Conservation (phyloP, 257 asterid genomes). For the Nicotiana undulata region DNA sequence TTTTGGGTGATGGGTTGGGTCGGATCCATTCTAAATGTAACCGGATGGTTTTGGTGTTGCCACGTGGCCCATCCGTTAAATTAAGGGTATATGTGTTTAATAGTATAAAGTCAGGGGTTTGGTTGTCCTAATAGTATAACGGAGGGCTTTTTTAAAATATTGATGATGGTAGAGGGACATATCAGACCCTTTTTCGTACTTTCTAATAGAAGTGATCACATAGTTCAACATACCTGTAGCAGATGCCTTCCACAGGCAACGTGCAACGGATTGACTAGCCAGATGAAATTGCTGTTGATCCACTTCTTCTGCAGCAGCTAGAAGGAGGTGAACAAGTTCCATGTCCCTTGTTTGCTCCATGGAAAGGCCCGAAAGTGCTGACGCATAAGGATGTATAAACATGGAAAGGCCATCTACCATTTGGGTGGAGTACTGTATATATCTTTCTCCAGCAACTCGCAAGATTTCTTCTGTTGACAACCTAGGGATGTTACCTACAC, state of each 20-base stretch:
- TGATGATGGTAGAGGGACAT: no score
- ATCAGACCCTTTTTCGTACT: no score
- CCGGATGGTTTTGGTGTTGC: no score
- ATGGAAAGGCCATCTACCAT: constrained; percentile 38
- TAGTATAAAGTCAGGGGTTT: no score
- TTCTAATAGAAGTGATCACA: neutral
- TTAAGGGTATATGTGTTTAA: no score
- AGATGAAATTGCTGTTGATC: constrained; percentile 26
- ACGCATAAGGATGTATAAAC: constrained; percentile 50
- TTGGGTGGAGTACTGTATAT: constrained; percentile 49
- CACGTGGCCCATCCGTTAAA: no score
- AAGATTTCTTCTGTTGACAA: constrained; percentile 47
- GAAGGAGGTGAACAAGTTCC: constrained; percentile 41
- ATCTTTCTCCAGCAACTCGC: constrained; percentile 50
- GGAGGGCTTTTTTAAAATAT: no score
- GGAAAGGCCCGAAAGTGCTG: constrained; percentile 36
- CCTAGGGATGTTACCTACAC: neutral
- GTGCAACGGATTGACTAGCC: constrained; percentile 30
- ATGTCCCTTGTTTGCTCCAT: constrained; percentile 41
- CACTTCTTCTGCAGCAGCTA: constrained; percentile 46
- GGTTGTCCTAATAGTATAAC: no score
- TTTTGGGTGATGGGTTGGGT: no score
- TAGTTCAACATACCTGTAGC: constrained; percentile 18
- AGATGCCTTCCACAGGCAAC: constrained; percentile 35
- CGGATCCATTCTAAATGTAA: no score